These are phyloP conservation scores for Suillus ampliporus DNA, from an alignment of 768 basidiomycete species.

Conservation along the genomic window DNA sequence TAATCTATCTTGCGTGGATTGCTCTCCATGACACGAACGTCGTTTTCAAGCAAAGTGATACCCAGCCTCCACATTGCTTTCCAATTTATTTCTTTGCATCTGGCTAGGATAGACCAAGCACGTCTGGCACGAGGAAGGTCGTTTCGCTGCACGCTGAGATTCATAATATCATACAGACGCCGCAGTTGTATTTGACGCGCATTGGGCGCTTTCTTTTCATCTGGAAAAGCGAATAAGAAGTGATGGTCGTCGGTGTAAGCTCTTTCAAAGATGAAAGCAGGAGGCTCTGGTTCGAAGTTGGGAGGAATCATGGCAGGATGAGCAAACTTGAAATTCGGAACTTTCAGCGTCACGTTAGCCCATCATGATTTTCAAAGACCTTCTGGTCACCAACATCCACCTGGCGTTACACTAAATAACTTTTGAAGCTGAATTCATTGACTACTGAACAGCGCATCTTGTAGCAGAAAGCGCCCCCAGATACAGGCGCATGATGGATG, in stretches of 20 bases:
- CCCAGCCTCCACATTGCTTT: slow-evolving; percentile 71
- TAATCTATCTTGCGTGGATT: slow-evolving; percentile 56
- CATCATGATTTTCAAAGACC: background rate
- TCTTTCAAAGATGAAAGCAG: background rate
- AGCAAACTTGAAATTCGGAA: background rate
- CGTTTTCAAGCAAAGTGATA: slow-evolving; percentile 56
- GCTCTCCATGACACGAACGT: slow-evolving; percentile 33
- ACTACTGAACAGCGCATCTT: slow-evolving; percentile 17
- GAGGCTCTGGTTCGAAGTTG: background rate
- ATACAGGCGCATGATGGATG: slow-evolving; percentile 57
- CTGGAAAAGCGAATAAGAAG: slow-evolving; percentile 70
- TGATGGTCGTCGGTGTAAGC: slow-evolving; percentile 35
- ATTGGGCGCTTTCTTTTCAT: slow-evolving; percentile 52
- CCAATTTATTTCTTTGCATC: slow-evolving; percentile 84
- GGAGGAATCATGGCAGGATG: background rate
- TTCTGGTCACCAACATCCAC: slow-evolving; percentile 10
- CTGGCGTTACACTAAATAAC: background rate
- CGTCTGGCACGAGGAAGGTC: slow-evolving; percentile 67
- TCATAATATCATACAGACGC: slow-evolving; percentile 75
- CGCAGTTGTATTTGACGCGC: slow-evolving; percentile 75
- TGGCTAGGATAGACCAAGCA: slow-evolving; percentile 76
- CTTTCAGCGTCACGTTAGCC: background rate
- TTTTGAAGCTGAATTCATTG: background rate
- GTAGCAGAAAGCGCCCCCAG: slow-evolving; percentile 16
- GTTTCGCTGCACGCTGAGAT: slow-evolving; percentile 69